Evolutionary conservation across 1,284 basidiomycete species (phyloP).

Genomic region (Tremellales sp.): DNA sequence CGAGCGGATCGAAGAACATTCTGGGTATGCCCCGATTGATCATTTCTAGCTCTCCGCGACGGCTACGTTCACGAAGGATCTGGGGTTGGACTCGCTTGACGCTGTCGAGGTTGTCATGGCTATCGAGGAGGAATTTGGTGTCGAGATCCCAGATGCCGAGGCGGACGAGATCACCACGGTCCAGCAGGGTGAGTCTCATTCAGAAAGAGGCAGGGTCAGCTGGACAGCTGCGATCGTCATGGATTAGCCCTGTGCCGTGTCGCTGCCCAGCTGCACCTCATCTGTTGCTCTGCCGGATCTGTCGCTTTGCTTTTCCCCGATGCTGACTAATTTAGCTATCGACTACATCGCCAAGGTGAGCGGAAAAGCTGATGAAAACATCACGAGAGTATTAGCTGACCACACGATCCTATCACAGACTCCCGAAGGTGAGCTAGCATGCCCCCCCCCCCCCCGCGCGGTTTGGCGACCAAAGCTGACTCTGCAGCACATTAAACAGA

Average conservation of each 20-base stretch:
- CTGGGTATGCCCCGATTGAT: not conserved
- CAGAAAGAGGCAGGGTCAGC: too few species aligned
- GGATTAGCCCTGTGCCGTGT: too few species aligned
- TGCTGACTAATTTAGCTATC: slow-evolving; percentile 61
- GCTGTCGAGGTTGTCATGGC: slow-evolving; percentile 99
- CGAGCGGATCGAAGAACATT: not conserved
- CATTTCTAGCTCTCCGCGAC: slow-evolving; percentile 62
- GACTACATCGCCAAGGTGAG: slow-evolving; percentile 84
- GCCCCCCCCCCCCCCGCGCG: too few species aligned
- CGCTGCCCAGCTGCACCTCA: too few species aligned
- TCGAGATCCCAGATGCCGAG: slow-evolving; percentile 87
- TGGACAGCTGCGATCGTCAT: too few species aligned
- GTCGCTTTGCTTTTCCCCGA: too few species aligned
- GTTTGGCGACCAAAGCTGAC: slow-evolving; percentile 8
- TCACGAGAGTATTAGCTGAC: not conserved
- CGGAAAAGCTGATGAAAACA: slow-evolving; percentile 1
- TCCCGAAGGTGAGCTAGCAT: slow-evolving; percentile 43
- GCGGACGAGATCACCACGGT: slow-evolving; percentile 98
- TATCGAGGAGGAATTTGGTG: slow-evolving; percentile 84
- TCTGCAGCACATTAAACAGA: not conserved
- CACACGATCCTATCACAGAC: slow-evolving; percentile 26
- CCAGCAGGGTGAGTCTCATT: slow-evolving; percentile 67
- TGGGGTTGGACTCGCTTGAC: slow-evolving; percentile 94
- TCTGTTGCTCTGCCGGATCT: too few species aligned
- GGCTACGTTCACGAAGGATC: slow-evolving; percentile 78